Conservation (phyloP, 1,284 basidiomycete genomes). For the Ustilago loliicola region DNA sequence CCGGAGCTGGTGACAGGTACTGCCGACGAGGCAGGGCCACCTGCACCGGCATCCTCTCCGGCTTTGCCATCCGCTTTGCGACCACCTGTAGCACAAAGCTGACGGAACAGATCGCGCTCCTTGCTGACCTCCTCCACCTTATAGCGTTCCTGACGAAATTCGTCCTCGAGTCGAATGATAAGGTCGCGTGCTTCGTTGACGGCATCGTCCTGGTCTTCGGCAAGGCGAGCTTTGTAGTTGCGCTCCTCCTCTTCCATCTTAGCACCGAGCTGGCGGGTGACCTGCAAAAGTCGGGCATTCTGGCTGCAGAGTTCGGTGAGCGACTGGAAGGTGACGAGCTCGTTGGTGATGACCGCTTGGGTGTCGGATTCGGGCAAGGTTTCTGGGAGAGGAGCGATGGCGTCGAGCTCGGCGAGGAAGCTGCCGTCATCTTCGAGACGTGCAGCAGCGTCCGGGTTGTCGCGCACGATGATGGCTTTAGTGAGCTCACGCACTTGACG, state of each 20-base stretch:
- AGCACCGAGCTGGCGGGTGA: slow-evolving; percentile 77
- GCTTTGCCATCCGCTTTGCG: slow-evolving; percentile 25
- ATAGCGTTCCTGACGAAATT: slow-evolving; percentile 80
- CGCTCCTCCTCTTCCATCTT: slow-evolving; percentile 70
- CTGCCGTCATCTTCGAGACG: slow-evolving; percentile 77
- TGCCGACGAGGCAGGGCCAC: background rate
- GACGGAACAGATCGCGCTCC: slow-evolving; percentile 87
- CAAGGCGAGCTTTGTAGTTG: slow-evolving; percentile 54
- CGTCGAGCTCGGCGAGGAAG: slow-evolving; percentile 64
- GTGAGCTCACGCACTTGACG: slow-evolving; percentile 85
- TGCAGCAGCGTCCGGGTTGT: slow-evolving; percentile 83
- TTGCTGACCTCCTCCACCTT: slow-evolving; percentile 83
- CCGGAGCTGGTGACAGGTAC: slow-evolving; percentile 9
- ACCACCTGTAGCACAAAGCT: slow-evolving; percentile 75
- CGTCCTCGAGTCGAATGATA: slow-evolving; percentile 82
- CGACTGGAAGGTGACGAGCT: slow-evolving; percentile 88
- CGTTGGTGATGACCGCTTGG: slow-evolving; percentile 82
- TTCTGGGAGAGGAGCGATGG: slow-evolving; percentile 37
- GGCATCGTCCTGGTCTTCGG: slow-evolving; percentile 81
- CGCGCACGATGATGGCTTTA: slow-evolving; percentile 82
- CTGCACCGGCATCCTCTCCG: slow-evolving; percentile 16
- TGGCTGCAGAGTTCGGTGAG: slow-evolving; percentile 86
- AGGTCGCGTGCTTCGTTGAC: slow-evolving; percentile 87
- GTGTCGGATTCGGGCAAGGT: slow-evolving; percentile 52
- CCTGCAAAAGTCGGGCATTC: slow-evolving; percentile 87